phyloP scores from a whole-genome alignment of 169 alveolate species.

The Plasmodium knowlesi region DNA sequence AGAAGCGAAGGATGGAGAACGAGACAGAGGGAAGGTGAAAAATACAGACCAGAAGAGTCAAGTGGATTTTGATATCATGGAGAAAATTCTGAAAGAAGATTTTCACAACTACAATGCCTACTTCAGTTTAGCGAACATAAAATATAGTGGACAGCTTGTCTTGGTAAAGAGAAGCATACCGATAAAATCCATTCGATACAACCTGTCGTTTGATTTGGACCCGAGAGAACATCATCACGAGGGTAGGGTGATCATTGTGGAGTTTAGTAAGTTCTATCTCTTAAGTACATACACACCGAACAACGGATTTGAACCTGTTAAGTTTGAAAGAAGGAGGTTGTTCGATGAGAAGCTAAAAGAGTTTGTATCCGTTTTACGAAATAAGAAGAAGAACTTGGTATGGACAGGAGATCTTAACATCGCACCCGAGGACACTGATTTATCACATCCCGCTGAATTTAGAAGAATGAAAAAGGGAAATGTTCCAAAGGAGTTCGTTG shows the following conservation, averaged over 20 bases:
- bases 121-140: constrained; percentile 72
- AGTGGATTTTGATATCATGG: constrained; percentile 38
- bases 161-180: constrained; percentile 32
- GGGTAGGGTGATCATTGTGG: constrained; percentile 44
- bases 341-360: constrained; percentile 48
- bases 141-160: constrained; percentile 67
- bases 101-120: constrained; percentile 55
- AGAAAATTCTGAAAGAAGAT: constrained; percentile 34
- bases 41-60: constrained; percentile 56
- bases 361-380: constrained; percentile 21
- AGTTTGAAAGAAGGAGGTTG: constrained; percentile 61
- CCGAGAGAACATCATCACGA: constrained; percentile 56
- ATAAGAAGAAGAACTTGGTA: constrained; percentile 3
- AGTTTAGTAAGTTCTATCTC: constrained; percentile 20
- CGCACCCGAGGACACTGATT: constrained; percentile 68
- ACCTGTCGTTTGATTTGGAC: constrained; percentile 21
- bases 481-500: constrained; percentile 63
- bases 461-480: constrained; percentile 72
- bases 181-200: constrained; percentile 41
- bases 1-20: background rate
- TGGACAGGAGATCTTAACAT: constrained; percentile 74
- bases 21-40: constrained; percentile 42
- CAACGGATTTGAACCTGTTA: constrained; percentile 32
- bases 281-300: constrained; percentile 67
- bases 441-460: constrained; percentile 68